phyloP scores from a whole-genome alignment of 2,329 filamentous ascomycete species.

The Ambrosiella xylebori region DNA sequence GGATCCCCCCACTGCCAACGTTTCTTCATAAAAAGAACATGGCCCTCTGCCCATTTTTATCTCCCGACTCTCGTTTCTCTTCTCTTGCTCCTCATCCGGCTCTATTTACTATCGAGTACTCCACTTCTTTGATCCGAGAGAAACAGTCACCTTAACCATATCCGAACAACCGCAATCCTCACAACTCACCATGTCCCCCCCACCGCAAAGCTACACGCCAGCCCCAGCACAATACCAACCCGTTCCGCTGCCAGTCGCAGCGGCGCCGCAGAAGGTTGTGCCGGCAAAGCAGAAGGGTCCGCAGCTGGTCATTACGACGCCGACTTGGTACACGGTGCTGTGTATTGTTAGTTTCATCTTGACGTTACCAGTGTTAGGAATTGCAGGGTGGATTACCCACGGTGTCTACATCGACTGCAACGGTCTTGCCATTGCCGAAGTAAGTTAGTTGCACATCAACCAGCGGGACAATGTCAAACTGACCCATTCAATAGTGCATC shows the following conservation, averaged over 20 bases:
- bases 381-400: conserved; percentile 26
- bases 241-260: neutral
- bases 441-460: conserved; percentile 16
- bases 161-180: neutral
- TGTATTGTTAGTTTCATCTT: conserved; percentile 26
- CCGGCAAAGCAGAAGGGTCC: neutral
- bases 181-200: neutral
- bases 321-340: conserved; percentile 26
- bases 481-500: conserved; percentile 20
- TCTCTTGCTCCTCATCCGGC: neutral
- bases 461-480: conserved; percentile 3
- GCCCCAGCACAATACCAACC: neutral
- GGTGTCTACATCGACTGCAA: conserved; percentile 23
- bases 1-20: too few relatives aligned
- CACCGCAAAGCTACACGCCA: conserved; percentile 10
- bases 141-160: neutral
- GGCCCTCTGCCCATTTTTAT: too few relatives aligned
- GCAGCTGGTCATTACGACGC: conserved; percentile 22
- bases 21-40: too few relatives aligned
- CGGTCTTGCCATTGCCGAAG: conserved; percentile 26
- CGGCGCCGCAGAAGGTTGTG: neutral
- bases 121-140: neutral
- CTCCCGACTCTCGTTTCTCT: too few relatives aligned
- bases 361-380: conserved; percentile 26
- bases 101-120: neutral